Conservation (phyloP, 495 filamentous ascomycete genomes). For the Sphaerosporella brunnea region DNA sequence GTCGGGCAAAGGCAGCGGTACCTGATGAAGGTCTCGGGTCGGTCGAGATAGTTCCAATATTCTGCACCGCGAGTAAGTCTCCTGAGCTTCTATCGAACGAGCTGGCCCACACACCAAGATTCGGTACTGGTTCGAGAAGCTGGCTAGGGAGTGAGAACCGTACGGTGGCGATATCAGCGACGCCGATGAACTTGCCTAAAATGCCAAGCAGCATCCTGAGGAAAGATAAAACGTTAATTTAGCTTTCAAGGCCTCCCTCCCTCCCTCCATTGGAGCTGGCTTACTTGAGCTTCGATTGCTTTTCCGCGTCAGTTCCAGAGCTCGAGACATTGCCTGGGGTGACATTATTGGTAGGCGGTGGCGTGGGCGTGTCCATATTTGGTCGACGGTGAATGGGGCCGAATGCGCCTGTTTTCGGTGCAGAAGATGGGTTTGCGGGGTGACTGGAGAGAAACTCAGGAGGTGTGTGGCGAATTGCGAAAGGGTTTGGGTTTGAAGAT, state of each 20-base stretch:
- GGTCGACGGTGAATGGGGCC: too few relatives aligned
- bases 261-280: background rate
- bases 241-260: background rate
- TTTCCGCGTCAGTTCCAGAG: constrained; percentile 20
- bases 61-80: constrained; percentile 34
- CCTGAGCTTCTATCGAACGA: too few relatives aligned
- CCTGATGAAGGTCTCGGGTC: constrained; percentile 83
- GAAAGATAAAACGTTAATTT: background rate
- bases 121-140: constrained; percentile 85
- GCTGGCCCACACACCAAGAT: constrained; percentile 42
- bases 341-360: too few relatives aligned
- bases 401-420: too few relatives aligned
- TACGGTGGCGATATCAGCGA: constrained; percentile 84
- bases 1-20: constrained; percentile 26
- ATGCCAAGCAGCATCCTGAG: constrained; percentile 20
- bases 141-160: constrained; percentile 92
- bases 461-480: too few relatives aligned
- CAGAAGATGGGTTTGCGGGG: too few relatives aligned
- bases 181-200: constrained; percentile 58
- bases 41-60: constrained; percentile 97
- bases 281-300: constrained; percentile 24
- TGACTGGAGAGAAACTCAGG: too few relatives aligned
- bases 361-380: too few relatives aligned
- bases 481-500: too few relatives aligned
- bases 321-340: constrained; percentile 17